Evolutionary conservation across 805 yeast genomes (phyloP).

Genomic region (Candida montana): DNA sequence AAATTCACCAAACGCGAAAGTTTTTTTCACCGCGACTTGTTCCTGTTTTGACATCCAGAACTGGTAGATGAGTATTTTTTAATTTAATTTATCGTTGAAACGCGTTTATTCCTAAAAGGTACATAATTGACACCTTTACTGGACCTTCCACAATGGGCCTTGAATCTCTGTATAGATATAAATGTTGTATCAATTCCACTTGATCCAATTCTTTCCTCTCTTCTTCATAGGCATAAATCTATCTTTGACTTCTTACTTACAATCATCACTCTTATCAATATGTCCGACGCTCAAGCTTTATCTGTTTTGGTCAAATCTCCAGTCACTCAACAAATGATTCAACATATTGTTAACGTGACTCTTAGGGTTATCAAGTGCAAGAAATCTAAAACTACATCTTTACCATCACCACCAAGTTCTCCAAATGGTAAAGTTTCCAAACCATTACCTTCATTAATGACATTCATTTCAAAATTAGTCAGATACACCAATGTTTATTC

Average conservation of each 20-base stretch:
- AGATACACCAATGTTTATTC: slow-evolving; percentile 76
- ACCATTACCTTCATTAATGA: slow-evolving; percentile 58
- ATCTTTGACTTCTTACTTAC: too few relatives aligned
- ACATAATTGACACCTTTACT: neutral
- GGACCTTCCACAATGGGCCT: too few relatives aligned
- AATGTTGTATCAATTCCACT: too few relatives aligned
- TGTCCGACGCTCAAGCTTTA: slow-evolving; percentile 53
- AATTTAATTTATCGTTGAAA: neutral
- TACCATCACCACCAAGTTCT: slow-evolving; percentile 31
- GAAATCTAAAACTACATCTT: slow-evolving; percentile 23
- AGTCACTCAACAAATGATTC: slow-evolving; percentile 70
- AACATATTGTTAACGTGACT: slow-evolving; percentile 59
- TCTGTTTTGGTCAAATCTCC: slow-evolving; percentile 56
- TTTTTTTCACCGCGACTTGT: too few relatives aligned
- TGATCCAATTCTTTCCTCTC: too few relatives aligned
- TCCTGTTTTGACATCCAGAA: too few relatives aligned
- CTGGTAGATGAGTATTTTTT: too few relatives aligned
- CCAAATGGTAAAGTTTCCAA: slow-evolving; percentile 19
- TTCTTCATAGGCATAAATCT: too few relatives aligned
- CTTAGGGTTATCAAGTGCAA: slow-evolving; percentile 64
- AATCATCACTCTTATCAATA: too few relatives aligned
- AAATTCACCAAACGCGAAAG: too few relatives aligned
- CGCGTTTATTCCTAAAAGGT: neutral
- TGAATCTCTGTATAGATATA: too few relatives aligned
- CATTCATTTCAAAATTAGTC: slow-evolving; percentile 66